phyloP scores from a whole-genome alignment of 2,329 filamentous ascomycete genomes.

The Cladosporium colombiae region DNA sequence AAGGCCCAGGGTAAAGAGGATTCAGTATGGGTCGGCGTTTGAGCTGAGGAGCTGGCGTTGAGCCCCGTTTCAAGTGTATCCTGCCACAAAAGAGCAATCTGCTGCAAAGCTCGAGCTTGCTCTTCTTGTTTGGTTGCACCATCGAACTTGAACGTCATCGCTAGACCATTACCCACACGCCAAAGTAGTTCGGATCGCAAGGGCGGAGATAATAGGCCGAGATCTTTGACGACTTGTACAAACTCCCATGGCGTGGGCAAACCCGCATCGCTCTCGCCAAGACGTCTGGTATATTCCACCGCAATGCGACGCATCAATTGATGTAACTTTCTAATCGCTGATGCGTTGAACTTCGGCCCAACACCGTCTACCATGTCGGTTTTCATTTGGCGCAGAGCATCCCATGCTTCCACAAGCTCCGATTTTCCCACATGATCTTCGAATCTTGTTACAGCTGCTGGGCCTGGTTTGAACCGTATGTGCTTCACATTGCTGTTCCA shows the following conservation, averaged over 20 bases:
- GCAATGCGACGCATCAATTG: constrained; percentile 9
- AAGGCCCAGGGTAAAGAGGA: constrained; percentile 1
- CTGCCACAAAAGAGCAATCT: constrained; percentile 6
- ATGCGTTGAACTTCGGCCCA: not conserved
- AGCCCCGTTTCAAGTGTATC: not conserved
- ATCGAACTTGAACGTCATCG: not conserved
- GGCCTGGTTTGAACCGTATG: not conserved
- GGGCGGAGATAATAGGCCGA: not conserved
- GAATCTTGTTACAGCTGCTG: not conserved
- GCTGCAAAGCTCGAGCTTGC: not conserved
- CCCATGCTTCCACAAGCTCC: constrained; percentile 7
- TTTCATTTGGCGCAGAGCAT: not conserved
- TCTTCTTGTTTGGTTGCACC: not conserved
- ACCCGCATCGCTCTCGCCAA: not conserved
- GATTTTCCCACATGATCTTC: not conserved
- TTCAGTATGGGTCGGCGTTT: not conserved
- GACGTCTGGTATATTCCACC: not conserved
- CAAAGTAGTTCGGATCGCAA: constrained; percentile 12
- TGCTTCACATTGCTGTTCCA: not conserved
- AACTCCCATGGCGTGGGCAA: constrained; percentile 11
- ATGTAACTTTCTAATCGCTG: not conserved
- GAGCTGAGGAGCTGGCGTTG: not conserved
- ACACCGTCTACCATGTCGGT: not conserved
- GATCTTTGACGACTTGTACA: not conserved
- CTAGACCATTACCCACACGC: constrained; percentile 6